Evolutionary conservation across 306 rosid genomes (phyloP).

Genomic region (Vicia sativa): DNA sequence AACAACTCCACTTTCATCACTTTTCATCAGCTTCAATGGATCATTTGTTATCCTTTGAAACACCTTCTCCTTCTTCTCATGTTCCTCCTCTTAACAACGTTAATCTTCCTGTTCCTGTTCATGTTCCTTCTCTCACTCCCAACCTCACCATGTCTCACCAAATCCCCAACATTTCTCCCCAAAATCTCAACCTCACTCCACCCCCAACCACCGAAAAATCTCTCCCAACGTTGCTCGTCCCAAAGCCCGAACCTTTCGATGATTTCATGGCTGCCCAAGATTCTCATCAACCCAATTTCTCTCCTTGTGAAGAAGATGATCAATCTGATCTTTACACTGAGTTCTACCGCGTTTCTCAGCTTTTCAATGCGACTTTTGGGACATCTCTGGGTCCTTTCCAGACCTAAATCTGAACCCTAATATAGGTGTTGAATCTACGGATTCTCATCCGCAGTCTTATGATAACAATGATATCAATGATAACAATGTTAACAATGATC

Average conservation of each 20-base stretch:
- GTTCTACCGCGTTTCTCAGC: constrained; percentile 68
- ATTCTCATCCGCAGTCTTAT: background rate
- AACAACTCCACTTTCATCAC: background rate
- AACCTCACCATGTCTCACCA: background rate
- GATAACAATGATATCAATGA: constrained; percentile 31
- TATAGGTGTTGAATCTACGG: background rate
- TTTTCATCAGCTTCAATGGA: background rate
- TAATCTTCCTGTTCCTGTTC: background rate
- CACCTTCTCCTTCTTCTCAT: constrained; percentile 6
- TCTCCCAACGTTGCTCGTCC: constrained; percentile 51
- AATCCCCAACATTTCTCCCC: constrained; percentile 3
- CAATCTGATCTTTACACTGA: constrained; percentile 58
- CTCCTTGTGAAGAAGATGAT: constrained; percentile 32
- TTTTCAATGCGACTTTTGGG: constrained; percentile 66
- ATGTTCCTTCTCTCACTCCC: background rate
- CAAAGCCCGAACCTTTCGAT: constrained; percentile 74
- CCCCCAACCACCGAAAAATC: background rate
- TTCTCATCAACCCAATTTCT: background rate
- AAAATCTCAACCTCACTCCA: background rate
- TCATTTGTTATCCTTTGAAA: constrained; percentile 9
- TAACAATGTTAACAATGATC: constrained; percentile 25
- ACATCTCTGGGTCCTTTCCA: constrained; percentile 17
- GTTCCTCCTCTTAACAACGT: background rate
- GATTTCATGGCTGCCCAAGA: constrained; percentile 34
- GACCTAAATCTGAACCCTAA: background rate